Evolutionary conservation across 257 asterid genomes (phyloP).

Genomic region (Mentha longifolia): DNA sequence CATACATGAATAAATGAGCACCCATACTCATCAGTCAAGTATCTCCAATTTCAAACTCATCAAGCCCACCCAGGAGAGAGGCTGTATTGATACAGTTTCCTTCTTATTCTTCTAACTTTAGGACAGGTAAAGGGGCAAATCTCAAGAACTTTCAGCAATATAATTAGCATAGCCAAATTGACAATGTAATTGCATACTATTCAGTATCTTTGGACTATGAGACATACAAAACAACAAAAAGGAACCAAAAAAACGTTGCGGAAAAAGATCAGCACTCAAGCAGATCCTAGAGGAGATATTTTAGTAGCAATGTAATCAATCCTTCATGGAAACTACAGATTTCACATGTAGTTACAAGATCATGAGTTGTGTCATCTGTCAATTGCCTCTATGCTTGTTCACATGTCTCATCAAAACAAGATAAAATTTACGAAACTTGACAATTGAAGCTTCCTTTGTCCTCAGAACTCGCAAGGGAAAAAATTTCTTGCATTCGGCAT

Average conservation of each 20-base stretch:
- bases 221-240: not conserved
- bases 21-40: not conserved
- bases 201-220: not conserved
- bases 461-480: not conserved
- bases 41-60: constrained; percentile 8
- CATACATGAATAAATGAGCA: not conserved
- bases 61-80: not conserved
- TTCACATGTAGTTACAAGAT: not conserved
- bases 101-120: not conserved
- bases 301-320: not conserved
- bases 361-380: not conserved
- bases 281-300: not conserved
- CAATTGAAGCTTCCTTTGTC: not conserved
- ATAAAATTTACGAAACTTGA: not conserved
- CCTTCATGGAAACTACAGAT: constrained; percentile 4
- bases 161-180: not conserved
- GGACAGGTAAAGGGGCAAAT: not conserved
- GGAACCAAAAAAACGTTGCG: not conserved
- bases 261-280: not conserved
- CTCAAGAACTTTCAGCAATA: not conserved
- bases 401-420: not conserved
- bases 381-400: not conserved
- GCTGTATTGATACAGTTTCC: not conserved
- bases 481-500: not conserved
- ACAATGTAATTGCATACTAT: not conserved